Percentiles rank a stretch among this genome's conserved stretches.
These are phyloP conservation scores for Cenchrus fungigraminus DNA, from an alignment of 176 grass and related monocot genomes.

Conservation along the genomic window DNA sequence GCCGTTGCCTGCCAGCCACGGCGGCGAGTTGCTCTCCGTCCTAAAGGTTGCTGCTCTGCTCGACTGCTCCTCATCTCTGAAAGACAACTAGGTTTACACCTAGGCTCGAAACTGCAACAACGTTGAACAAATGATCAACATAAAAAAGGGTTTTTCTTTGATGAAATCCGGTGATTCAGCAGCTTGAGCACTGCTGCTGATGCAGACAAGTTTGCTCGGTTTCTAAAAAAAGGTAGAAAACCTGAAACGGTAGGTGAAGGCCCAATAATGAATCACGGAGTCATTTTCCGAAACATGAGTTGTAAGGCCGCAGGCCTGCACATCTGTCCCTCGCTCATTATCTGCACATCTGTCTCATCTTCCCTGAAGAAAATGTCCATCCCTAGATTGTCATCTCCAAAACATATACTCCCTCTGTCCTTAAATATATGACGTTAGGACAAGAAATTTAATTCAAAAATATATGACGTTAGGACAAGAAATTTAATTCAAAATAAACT, in stretches of 20 bases:
- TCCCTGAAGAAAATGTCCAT: not conserved
- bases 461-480: too few relatives aligned
- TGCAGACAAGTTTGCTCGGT: not conserved
- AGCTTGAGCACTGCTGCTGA: not conserved
- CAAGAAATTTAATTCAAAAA: too few relatives aligned
- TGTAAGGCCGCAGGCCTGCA: conserved; percentile 20
- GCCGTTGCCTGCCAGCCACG: not conserved
- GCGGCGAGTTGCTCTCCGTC: too few relatives aligned
- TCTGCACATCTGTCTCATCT: not conserved
- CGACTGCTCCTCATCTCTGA: too few relatives aligned
- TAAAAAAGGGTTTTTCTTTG: not conserved
- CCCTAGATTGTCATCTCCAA: too few relatives aligned
- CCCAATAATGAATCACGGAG: conserved; percentile 23
- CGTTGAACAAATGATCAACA: not conserved
- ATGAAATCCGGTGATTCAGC: not conserved
- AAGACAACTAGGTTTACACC: too few relatives aligned
- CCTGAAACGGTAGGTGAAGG: not conserved
- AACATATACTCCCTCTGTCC: too few relatives aligned
- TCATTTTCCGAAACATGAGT: conserved; percentile 18
- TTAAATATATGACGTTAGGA: too few relatives aligned
- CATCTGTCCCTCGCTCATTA: not conserved
- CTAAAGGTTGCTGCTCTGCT: too few relatives aligned
- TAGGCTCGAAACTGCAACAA: too few relatives aligned
- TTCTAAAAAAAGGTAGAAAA: not conserved
- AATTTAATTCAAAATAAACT: too few relatives aligned